Evolutionary conservation across 2,329 filamentous ascomycete species (phyloP).

Genomic region (Alternaria sp.): DNA sequence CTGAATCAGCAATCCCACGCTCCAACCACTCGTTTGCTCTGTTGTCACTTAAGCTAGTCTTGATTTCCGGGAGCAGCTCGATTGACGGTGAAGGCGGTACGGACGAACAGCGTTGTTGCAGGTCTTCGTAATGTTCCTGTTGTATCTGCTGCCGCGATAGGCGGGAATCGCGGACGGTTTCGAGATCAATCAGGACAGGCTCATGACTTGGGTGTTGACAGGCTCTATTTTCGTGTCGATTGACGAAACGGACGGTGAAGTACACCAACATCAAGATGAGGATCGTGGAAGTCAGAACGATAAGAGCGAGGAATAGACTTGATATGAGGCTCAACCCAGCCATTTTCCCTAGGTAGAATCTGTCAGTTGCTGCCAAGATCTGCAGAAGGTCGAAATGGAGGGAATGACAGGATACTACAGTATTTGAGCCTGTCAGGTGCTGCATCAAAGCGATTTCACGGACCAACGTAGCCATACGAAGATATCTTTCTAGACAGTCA

Average conservation of each 20-base stretch:
- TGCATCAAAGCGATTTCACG: not conserved
- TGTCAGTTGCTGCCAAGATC: not conserved
- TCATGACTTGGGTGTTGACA: not conserved
- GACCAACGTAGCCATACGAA: not conserved
- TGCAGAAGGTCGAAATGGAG: constrained; percentile 5
- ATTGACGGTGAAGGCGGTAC: constrained; percentile 18
- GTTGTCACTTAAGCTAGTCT: constrained; percentile 22
- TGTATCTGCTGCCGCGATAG: constrained; percentile 15
- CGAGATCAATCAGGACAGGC: constrained; percentile 9
- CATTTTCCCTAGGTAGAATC: constrained; percentile 6
- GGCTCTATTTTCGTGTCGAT: constrained; percentile 4
- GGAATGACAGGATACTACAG: constrained; percentile 11
- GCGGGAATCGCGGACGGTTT: constrained; percentile 8
- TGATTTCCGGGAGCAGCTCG: constrained; percentile 23
- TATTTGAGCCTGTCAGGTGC: constrained; percentile 16
- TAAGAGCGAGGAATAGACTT: constrained; percentile 27
- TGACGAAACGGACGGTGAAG: constrained; percentile 22
- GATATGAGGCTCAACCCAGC: not conserved
- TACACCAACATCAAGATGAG: constrained; percentile 30
- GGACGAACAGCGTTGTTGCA: constrained; percentile 17
- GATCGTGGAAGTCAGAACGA: constrained; percentile 24
- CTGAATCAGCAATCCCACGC: constrained; percentile 13
- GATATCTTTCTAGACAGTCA: not conserved
- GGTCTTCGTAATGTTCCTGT: constrained; percentile 14
- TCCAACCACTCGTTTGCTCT: constrained; percentile 32